These are phyloP conservation scores for Thielaviopsis musarum DNA, from an alignment of 2,329 filamentous ascomycete genomes.

Conservation along the genomic window DNA sequence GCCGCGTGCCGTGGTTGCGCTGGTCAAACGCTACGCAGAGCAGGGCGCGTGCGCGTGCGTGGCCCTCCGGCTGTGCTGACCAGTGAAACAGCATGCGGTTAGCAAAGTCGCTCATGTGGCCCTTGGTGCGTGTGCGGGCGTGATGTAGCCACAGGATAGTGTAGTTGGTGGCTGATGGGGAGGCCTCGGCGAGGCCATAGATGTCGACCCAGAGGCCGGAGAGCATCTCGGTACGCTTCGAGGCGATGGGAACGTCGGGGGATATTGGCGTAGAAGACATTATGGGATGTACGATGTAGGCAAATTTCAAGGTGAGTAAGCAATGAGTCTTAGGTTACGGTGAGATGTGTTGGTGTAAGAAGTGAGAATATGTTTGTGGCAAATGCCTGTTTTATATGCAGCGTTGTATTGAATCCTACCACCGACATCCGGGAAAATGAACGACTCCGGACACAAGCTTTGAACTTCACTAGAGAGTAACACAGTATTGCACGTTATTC, in stretches of 20 bases:
- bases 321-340: background rate
- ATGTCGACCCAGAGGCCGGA: conserved; percentile 64
- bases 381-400: too few relatives aligned
- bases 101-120: conserved; percentile 61
- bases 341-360: too few relatives aligned
- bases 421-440: too few relatives aligned
- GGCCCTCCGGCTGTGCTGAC: conserved; percentile 28
- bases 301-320: too few relatives aligned
- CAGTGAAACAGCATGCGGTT: conserved; percentile 51
- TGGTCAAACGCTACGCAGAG: conserved; percentile 82
- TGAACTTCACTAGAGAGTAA: too few relatives aligned
- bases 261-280: background rate
- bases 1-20: conserved; percentile 70
- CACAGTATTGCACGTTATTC: too few relatives aligned
- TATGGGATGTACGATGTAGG: background rate
- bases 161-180: conserved; percentile 31
- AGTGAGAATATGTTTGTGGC: too few relatives aligned
- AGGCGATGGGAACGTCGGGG: conserved; percentile 31
- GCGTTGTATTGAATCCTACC: too few relatives aligned
- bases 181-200: conserved; percentile 63
- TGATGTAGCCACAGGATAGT: conserved; percentile 88
- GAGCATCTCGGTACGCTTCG: conserved; percentile 50
- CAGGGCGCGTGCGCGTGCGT: conserved; percentile 43
- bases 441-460: too few relatives aligned
- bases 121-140: conserved; percentile 52